A percentile compares a stretch with the other conserved stretches of the same genome.
phyloP scores from a whole-genome alignment of 140 eudicot genomes.

The Anethum foeniculum region DNA sequence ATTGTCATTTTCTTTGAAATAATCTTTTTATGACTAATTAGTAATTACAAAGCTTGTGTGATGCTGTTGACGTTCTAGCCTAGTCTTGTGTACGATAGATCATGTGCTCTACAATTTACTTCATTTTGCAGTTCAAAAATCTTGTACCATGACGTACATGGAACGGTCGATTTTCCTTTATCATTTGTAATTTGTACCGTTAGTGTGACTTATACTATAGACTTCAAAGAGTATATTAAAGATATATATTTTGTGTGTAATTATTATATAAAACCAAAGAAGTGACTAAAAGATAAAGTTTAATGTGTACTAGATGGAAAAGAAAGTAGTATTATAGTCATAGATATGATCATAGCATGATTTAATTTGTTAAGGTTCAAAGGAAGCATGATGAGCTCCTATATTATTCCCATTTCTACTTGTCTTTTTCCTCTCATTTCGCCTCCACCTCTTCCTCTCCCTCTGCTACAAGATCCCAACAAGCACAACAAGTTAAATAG shows the following conservation, averaged over 20 bases:
- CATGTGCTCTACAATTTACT: too few species aligned
- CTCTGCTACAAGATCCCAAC: constrained; percentile 5
- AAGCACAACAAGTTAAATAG: constrained; percentile 1
- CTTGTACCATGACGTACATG: too few species aligned
- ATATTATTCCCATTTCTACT: constrained; percentile 6
- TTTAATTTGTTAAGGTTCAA: constrained; percentile 5
- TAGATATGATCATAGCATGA: neutral
- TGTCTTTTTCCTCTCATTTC: constrained; percentile 13
- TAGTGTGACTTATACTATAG: neutral
- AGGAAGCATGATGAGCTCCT: constrained; percentile 1
- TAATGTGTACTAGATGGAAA: neutral
- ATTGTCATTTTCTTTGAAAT: neutral
- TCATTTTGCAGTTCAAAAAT: too few species aligned
- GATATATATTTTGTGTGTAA: too few species aligned
- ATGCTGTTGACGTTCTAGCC: too few species aligned
- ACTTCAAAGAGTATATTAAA: neutral
- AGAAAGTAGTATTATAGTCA: neutral
- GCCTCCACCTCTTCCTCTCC: constrained; percentile 12
- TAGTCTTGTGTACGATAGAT: too few species aligned
- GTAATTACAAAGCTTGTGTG: too few species aligned
- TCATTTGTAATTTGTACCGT: too few species aligned
- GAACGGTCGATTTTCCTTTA: too few species aligned
- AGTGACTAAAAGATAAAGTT: neutral
- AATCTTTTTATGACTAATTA: too few species aligned
- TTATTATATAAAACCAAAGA: neutral